phyloP scores from a whole-genome alignment of 2,329 filamentous ascomycete species.

The Apiospora malaysiana region DNA sequence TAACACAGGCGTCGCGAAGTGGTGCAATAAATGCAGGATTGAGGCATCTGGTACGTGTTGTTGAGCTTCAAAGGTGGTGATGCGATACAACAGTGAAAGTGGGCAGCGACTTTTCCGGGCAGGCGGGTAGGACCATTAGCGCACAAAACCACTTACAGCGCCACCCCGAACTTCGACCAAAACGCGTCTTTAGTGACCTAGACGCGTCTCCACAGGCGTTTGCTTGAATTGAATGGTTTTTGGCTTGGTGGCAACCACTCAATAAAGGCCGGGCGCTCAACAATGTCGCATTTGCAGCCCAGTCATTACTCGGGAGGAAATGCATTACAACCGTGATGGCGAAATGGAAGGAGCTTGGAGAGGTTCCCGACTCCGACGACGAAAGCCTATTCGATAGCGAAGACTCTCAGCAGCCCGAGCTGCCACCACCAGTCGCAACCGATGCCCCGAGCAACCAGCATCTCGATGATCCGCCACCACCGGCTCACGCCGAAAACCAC shows the following conservation, averaged over 20 bases:
- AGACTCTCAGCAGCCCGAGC: constrained; percentile 35
- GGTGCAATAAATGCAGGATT: not conserved
- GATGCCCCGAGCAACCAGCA: constrained; percentile 21
- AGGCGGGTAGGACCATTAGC: constrained; percentile 3
- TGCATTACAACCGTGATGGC: constrained; percentile 44
- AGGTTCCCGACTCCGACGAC: constrained; percentile 52
- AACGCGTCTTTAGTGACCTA: constrained; percentile 18
- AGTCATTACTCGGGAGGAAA: constrained; percentile 31
- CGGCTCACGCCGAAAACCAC: not conserved
- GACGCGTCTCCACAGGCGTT: constrained; percentile 20
- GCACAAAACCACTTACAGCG: constrained; percentile 17
- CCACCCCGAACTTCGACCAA: not conserved
- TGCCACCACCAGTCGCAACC: constrained; percentile 8
- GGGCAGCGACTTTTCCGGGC: not conserved
- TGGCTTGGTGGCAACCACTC: not conserved
- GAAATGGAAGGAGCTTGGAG: constrained; percentile 51
- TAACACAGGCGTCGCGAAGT: not conserved
- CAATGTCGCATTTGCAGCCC: not conserved
- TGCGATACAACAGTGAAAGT: not conserved
- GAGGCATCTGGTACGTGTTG: constrained; percentile 6
- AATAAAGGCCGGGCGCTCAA: not conserved
- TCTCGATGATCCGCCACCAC: not conserved
- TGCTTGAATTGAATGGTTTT: constrained; percentile 3
- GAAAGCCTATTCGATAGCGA: constrained; percentile 46
- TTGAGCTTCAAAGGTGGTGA: not conserved